phyloP scores from a whole-genome alignment of 768 basidiomycete species.

The Saitozyma podzolica region DNA sequence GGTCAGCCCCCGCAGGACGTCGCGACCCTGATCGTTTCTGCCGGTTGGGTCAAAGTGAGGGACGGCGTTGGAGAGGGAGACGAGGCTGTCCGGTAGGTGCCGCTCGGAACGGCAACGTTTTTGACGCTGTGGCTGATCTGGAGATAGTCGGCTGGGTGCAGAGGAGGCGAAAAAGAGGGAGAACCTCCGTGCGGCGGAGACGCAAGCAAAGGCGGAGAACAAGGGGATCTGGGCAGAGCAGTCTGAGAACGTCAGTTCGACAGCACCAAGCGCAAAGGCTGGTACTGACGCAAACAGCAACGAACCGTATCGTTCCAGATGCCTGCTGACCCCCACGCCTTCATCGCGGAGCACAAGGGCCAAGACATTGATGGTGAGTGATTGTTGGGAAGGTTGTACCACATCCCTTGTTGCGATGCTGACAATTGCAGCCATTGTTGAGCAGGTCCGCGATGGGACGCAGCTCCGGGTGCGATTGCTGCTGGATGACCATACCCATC shows the following conservation, averaged over 20 bases:
- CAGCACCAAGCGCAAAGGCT: background rate
- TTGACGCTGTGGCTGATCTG: too few species aligned
- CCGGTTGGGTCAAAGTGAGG: constrained; percentile 92
- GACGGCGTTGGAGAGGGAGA: constrained; percentile 63
- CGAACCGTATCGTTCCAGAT: constrained; percentile 76
- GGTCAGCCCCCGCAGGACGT: constrained; percentile 51
- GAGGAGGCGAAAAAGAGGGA: constrained; percentile 79
- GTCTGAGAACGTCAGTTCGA: constrained; percentile 43
- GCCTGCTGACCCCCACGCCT: constrained; percentile 85
- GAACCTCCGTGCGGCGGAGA: constrained; percentile 56
- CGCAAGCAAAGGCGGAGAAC: constrained; percentile 46
- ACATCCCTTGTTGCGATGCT: background rate
- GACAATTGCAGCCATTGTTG: constrained; percentile 70
- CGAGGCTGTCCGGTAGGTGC: constrained; percentile 45
- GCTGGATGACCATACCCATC: constrained; percentile 85
- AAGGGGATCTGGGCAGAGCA: constrained; percentile 75
- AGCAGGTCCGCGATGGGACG: constrained; percentile 89
- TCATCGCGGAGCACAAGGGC: constrained; percentile 89
- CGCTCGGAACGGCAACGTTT: background rate
- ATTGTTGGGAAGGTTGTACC: constrained; percentile 3
- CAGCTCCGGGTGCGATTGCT: constrained; percentile 84
- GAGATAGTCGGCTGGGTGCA: constrained; percentile 53
- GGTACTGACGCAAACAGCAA: constrained; percentile 56
- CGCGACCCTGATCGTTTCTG: constrained; percentile 61
- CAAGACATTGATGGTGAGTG: constrained; percentile 76